phyloP scores from a whole-genome alignment of 2,329 filamentous ascomycete genomes.

The Diplodia intermedia region DNA sequence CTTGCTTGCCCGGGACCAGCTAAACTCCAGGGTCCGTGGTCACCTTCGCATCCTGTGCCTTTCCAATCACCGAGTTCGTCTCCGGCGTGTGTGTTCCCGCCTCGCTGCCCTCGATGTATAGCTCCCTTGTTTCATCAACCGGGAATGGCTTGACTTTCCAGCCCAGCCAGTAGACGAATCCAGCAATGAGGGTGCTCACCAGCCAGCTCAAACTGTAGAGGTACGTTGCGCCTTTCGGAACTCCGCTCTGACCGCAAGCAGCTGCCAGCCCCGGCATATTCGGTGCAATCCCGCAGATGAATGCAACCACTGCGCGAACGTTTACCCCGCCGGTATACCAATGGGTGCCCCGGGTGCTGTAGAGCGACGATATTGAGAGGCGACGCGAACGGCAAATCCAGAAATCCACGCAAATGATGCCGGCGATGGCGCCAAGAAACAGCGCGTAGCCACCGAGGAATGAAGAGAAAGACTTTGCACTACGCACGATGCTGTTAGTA shows the following conservation, averaged over 20 bases:
- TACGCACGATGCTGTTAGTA: neutral
- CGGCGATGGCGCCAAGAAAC: slow-evolving; percentile 40
- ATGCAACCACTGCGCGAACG: slow-evolving; percentile 39
- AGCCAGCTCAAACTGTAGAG: slow-evolving; percentile 34
- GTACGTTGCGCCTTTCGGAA: slow-evolving; percentile 31
- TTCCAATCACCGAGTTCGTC: slow-evolving; percentile 1
- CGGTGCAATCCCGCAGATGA: slow-evolving; percentile 39
- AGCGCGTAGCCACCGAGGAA: slow-evolving; percentile 44
- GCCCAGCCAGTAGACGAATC: slow-evolving; percentile 31
- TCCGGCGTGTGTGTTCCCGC: neutral
- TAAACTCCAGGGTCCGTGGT: neutral
- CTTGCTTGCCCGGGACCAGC: neutral
- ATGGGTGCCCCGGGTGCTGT: slow-evolving; percentile 41
- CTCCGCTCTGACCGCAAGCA: slow-evolving; percentile 30
- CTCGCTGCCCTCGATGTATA: slow-evolving; percentile 33
- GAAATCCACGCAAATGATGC: slow-evolving; percentile 39
- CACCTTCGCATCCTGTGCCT: neutral
- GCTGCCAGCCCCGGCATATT: slow-evolving; percentile 37
- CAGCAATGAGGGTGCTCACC: slow-evolving; percentile 30
- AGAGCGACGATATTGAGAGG: slow-evolving; percentile 40
- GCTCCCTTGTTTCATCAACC: slow-evolving; percentile 30
- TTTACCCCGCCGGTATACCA: slow-evolving; percentile 40
- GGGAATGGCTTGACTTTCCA: slow-evolving; percentile 32
- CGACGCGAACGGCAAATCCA: slow-evolving; percentile 39
- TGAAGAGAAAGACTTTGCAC: slow-evolving; percentile 43